Evolutionary conservation across 345 rosid species (phyloP), one percentile per base, ranked within the genome.

Genomic region (Gossypium bickii): DNA sequence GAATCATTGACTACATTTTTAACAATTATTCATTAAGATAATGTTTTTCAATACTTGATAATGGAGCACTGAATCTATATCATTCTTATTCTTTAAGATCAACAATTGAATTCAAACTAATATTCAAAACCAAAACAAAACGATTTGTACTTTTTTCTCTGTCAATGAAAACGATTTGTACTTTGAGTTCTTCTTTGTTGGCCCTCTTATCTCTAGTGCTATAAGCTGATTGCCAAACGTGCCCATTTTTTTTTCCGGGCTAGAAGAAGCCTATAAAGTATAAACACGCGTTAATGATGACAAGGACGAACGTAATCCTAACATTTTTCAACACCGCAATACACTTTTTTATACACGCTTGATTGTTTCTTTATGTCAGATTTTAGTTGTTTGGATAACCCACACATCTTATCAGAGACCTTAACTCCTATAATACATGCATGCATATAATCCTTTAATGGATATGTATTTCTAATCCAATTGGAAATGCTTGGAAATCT

Each of bases 271-370:
- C 12, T 5, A 16, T 16, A 16, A 52, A 52, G 56, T 5, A 22
- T 45, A 8, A 45, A 67, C 56, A 13, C 56, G 55, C 41, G 13
- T 67, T 15, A 22, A 67, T 67, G 56, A 67, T 47, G 71, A 67
- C 12, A 24, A 47, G 71, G 12, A 24, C 24, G 56, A 47, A 67
- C 55, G 24, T 67, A 47, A 67, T 47, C 20, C 56, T 20, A 67
- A 67, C 38, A 22, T 7, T 67, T 29, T 22, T 22, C 18, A 67
- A 12, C 41, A 10, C n/a, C 7, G 55, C 20, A 27, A 7, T 13
- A 7, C 18, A 7, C 56, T 6, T 7, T 64, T 24, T 22, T 24
- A 24, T 47, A 47, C 71, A 67, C 38, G 71, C 55, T 67, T 67
- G 20, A 12, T 67, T 22, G 7, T 7, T 45, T 45, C 20, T 22